phyloP scores from a whole-genome alignment of 805 yeast genomes.

The Metschnikowia sp. region DNA sequence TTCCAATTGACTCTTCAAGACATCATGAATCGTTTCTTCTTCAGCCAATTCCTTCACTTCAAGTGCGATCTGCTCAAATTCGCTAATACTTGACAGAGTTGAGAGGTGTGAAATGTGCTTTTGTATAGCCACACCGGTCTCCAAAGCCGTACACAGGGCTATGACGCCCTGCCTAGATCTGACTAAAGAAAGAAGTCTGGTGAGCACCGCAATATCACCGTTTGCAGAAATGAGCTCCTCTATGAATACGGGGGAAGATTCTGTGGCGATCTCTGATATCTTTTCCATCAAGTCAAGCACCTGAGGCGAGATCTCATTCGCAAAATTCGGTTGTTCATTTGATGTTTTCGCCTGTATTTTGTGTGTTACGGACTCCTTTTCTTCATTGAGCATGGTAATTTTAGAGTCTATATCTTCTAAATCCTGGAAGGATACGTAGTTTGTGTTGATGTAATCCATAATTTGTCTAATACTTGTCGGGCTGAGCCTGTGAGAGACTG shows the following conservation, averaged over 20 bases:
- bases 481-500: not conserved
- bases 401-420: slow-evolving; percentile 18
- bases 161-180: not conserved
- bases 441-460: slow-evolving; percentile 32
- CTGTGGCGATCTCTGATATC: not conserved
- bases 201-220: slow-evolving; percentile 6
- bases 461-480: not conserved
- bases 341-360: slow-evolving; percentile 3
- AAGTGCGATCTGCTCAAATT: slow-evolving; percentile 11
- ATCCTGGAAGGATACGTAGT: slow-evolving; percentile 34
- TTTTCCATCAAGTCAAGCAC: not conserved
- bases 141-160: not conserved
- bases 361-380: not conserved
- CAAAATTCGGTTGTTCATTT: not conserved
- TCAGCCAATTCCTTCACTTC: slow-evolving; percentile 1
- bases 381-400: not conserved
- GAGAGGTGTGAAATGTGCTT: slow-evolving; percentile 3
- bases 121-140: slow-evolving; percentile 5
- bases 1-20: not conserved
- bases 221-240: not conserved
- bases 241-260: not conserved
- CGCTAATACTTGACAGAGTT: not conserved
- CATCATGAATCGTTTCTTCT: slow-evolving; percentile 1
- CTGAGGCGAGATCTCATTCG: not conserved
- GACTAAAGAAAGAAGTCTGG: slow-evolving; percentile 1